These are phyloP conservation scores for Trichosanthes cucumerina DNA, from an alignment of 306 rosid genomes.

Conservation along the genomic window DNA sequence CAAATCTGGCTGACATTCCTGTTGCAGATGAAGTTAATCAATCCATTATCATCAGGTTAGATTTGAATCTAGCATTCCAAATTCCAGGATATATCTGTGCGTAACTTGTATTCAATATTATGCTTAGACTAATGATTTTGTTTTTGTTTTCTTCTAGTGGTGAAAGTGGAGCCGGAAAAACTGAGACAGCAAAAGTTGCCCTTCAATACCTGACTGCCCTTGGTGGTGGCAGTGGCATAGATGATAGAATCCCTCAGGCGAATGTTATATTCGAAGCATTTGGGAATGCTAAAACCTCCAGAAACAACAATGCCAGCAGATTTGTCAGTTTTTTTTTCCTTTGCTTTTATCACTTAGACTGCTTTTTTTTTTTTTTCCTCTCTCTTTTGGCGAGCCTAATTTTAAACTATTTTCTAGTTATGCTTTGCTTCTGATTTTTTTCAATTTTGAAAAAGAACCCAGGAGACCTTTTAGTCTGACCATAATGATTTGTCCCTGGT, in stretches of 20 bases:
- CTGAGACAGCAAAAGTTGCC: slow-evolving; percentile 83
- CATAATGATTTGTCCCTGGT: slow-evolving; percentile 17
- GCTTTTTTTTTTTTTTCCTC: background rate
- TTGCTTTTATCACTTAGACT: slow-evolving; percentile 7
- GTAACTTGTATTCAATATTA: background rate
- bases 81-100: background rate
- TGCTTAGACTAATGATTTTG: background rate
- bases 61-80: background rate
- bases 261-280: slow-evolving; percentile 78
- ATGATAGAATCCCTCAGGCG: slow-evolving; percentile 52
- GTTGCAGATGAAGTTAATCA: slow-evolving; percentile 81
- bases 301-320: slow-evolving; percentile 87
- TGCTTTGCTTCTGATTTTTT: background rate
- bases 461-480: slow-evolving; percentile 11
- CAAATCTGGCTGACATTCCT: slow-evolving; percentile 20
- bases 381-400: background rate
- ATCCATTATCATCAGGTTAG: slow-evolving; percentile 90
- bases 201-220: slow-evolving; percentile 76
- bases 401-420: background rate
- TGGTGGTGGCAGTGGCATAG: slow-evolving; percentile 66
- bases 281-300: slow-evolving; percentile 87
- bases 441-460: background rate
- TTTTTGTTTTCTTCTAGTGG: slow-evolving; percentile 47
- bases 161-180: slow-evolving; percentile 97
- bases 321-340: slow-evolving; percentile 58